A percentile compares a stretch with the other conserved stretches of the same genome.
Evolutionary conservation across 768 basidiomycete genomes (phyloP).

Genomic region (Leccinum ochraceum): DNA sequence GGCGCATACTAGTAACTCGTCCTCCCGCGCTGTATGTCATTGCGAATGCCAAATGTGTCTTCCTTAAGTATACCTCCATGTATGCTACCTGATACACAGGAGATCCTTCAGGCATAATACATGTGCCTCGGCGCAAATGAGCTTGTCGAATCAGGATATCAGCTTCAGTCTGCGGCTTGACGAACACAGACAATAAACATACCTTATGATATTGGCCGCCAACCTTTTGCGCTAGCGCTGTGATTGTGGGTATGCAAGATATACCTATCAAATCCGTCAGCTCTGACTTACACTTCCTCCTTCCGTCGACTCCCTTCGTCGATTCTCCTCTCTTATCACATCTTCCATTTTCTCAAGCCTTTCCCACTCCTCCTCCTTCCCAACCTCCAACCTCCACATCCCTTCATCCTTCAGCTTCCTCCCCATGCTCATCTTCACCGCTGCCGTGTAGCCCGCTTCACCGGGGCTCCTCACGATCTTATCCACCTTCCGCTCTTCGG

Average conservation of each 20-base stretch:
- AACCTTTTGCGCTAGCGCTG: no score
- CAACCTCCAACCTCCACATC: slow-evolving; percentile 37
- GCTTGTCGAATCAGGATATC: no score
- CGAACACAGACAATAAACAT: no score
- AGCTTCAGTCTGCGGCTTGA: no score
- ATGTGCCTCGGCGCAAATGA: no score
- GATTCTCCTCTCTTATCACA: slow-evolving; percentile 34
- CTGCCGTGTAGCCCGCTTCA: slow-evolving; percentile 72
- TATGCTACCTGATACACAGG: no score
- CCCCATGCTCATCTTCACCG: slow-evolving; percentile 58
- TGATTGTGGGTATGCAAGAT: not conserved
- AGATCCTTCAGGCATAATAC: no score
- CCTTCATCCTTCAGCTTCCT: slow-evolving; percentile 43
- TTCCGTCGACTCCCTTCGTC: slow-evolving; percentile 11
- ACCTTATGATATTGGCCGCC: no score
- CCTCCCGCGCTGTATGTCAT: no score
- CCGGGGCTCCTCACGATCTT: slow-evolving; percentile 50
- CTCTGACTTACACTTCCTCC: not conserved
- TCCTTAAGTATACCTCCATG: no score
- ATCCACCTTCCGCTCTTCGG: slow-evolving; percentile 48
- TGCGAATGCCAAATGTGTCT: no score
- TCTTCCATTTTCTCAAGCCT: slow-evolving; percentile 29
- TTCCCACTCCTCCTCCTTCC: slow-evolving; percentile 26
- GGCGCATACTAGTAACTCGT: no score
- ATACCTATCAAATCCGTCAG: slow-evolving; percentile 6